These are phyloP conservation scores for Xerocomellus intermedius DNA, from an alignment of 768 basidiomycete genomes.

Conservation along the genomic window DNA sequence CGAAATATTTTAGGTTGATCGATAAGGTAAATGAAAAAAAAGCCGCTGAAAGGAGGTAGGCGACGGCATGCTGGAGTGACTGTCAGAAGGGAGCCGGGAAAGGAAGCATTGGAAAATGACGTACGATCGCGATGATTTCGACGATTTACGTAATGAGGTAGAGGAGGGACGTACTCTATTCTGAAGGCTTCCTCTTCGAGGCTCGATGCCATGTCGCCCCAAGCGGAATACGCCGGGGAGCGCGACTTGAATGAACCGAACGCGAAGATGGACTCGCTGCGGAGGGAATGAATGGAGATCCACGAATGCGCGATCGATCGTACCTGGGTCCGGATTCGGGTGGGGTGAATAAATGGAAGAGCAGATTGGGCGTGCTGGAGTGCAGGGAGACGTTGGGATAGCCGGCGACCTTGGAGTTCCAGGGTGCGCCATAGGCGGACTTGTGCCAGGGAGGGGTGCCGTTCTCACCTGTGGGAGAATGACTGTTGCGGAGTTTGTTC, in stretches of 20 bases:
- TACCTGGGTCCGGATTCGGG: slow-evolving; percentile 55
- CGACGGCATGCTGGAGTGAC: slow-evolving; percentile 2
- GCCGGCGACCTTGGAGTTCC: slow-evolving; percentile 32
- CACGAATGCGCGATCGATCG: slow-evolving; percentile 13
- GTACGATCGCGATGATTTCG: slow-evolving; percentile 19
- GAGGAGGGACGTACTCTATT: slow-evolving; percentile 70
- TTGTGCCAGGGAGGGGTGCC: slow-evolving; percentile 29
- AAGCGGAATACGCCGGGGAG: slow-evolving; percentile 56
- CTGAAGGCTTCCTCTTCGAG: slow-evolving; percentile 72
- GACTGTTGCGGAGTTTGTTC: slow-evolving; percentile 29
- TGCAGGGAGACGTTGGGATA: slow-evolving; percentile 52
- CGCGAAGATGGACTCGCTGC: slow-evolving; percentile 39
- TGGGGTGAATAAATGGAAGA: slow-evolving; percentile 73
- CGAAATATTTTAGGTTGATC: slow-evolving; percentile 9
- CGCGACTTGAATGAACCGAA: slow-evolving; percentile 33
- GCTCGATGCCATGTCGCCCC: slow-evolving; percentile 74
- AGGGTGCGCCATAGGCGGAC: slow-evolving; percentile 24
- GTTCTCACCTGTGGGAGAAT: slow-evolving; percentile 29
- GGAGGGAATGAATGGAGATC: slow-evolving; percentile 19
- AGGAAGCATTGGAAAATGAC: slow-evolving; percentile 21
- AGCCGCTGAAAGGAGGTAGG: slow-evolving; percentile 8
- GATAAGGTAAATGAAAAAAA: slow-evolving; percentile 33
- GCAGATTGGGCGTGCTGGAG: slow-evolving; percentile 63
- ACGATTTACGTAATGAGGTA: slow-evolving; percentile 31
- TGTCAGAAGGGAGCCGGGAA: slow-evolving; percentile 24